Base-by-base conservation (phyloP, 2,329 filamentous ascomycete species). In the Colletotrichum scovillei region DNA sequence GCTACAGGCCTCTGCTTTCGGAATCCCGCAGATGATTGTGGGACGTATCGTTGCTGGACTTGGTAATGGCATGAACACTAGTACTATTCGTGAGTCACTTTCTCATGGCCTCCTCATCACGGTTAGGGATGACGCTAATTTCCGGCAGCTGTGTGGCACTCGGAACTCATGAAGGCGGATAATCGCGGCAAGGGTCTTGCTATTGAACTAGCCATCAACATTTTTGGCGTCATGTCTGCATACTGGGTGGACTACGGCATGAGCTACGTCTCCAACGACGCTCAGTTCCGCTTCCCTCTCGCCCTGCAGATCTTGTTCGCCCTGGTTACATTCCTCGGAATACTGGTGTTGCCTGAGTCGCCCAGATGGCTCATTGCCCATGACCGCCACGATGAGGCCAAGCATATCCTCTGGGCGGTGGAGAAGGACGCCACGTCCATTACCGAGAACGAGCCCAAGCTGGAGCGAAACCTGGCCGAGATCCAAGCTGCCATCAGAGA, bases 301-400 rank as follows among this genome's bases (percentile, higher is more conserved):
- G 85, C 83, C 1, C 79, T 87, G 6, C 86, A 87, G 74, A 82
- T 85, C 52, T 68, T 84, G 1, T 86, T 86, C 57, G 81, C 81
- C 30, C 24, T 85, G n/a, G 46, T 83, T 19, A 80, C 82, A 24
- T 77, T 81, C 16, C n/a, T 74, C n/a, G 77, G 77, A 22, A 77
- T 84, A 5, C 4, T 81, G 1, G 77, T 83, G 56, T 76, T 86
- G 5, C 84, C 84, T 0, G 86, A 88, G 75, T 84, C 83, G 0
- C 86, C 87, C 4, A 81, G 84, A 52, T 86, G 84, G 83, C 78
- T 86, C 0, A 81, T 85, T 24, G 82, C 86, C n/a, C 86, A 91
- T 52, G 84, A 86, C 74, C 78, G 84, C 7, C 82, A 85, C 38
- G 84, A 86, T 58, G 84, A 86, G 28, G 84, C 84, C 6, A 78